A percentile compares a stretch with the other conserved stretches of the same genome.
Conservation (phyloP, 345 rosid genomes). For the Linum usitatissimum region DNA sequence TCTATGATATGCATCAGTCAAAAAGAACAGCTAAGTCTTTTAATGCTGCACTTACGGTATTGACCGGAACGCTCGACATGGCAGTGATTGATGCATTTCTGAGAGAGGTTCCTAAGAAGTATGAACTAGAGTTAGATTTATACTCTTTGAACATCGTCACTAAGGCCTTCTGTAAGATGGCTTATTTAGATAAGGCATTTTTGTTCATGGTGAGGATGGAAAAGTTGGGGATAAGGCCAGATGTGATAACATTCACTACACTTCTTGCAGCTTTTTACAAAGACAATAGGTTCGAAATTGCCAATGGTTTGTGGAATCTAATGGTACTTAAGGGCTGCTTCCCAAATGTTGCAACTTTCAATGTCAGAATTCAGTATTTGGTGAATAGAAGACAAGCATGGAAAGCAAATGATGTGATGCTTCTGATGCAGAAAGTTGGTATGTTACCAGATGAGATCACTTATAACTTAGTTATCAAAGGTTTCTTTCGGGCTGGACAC, state of each 20-base stretch:
- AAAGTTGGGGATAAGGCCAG: constrained; percentile 43
- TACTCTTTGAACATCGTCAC: constrained; percentile 49
- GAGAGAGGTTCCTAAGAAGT: constrained; percentile 27
- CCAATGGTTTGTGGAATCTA: constrained; percentile 72
- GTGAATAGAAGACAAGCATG: constrained; percentile 49
- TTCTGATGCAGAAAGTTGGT: constrained; percentile 46
- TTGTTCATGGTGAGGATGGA: constrained; percentile 45
- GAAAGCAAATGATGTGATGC: constrained; percentile 56
- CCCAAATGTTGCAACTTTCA: constrained; percentile 67
- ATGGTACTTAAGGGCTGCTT: constrained; percentile 63
- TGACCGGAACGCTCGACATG: constrained; percentile 37
- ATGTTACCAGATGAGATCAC: constrained; percentile 55
- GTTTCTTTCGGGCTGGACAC: constrained; percentile 51
- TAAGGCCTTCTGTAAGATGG: constrained; percentile 49
- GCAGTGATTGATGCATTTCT: constrained; percentile 41
- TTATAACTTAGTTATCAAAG: constrained; percentile 74
- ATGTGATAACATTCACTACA: constrained; percentile 65
- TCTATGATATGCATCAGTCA: constrained; percentile 56
- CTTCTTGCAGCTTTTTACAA: constrained; percentile 60
- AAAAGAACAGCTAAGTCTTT: constrained; percentile 61
- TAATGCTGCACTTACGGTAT: constrained; percentile 59
- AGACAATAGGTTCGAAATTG: constrained; percentile 34
- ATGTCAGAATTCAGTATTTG: constrained; percentile 63
- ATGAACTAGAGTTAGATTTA: constrained; percentile 33
- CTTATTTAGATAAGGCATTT: constrained; percentile 44